Percentiles rank a stretch among this genome's conserved stretches.
These are phyloP conservation scores for Hyaloscypha variabilis DNA, from an alignment of 495 filamentous ascomycete species.

Conservation along the genomic window DNA sequence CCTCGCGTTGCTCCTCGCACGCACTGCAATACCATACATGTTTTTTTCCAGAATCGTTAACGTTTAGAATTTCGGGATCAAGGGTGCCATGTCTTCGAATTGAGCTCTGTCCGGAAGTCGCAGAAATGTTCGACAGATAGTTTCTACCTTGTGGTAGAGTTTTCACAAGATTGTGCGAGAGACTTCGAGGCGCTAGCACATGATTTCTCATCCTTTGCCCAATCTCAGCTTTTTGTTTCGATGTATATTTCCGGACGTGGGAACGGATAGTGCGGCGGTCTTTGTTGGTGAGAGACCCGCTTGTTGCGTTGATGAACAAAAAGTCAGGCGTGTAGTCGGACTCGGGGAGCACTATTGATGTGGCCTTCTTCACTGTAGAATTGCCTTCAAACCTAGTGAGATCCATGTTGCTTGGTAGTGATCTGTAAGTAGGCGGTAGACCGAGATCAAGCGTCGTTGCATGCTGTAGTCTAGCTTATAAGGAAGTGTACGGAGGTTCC, in stretches of 20 bases:
- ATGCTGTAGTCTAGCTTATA: no score
- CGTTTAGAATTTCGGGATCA: neutral
- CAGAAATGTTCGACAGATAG: neutral
- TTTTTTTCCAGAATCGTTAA: neutral
- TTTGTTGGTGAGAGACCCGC: neutral
- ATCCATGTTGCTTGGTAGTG: no score
- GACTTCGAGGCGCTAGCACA: neutral
- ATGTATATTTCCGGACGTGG: neutral
- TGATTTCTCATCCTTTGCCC: neutral
- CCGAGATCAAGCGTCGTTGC: no score
- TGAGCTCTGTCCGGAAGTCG: no score
- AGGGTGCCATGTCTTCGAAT: no score
- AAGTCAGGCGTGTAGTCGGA: neutral
- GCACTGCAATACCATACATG: neutral
- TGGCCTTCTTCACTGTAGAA: no score
- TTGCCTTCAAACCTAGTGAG: no score
- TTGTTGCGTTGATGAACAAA: neutral
- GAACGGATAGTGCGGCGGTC: neutral
- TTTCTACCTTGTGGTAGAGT: neutral
- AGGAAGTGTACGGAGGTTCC: no score
- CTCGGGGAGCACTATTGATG: no score
- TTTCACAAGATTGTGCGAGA: neutral
- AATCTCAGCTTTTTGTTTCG: neutral
- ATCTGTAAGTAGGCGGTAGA: no score
- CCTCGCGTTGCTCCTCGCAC: neutral